These are phyloP conservation scores for Camelina sativa DNA, from an alignment of 345 rosid genomes.

Conservation along the genomic window DNA sequence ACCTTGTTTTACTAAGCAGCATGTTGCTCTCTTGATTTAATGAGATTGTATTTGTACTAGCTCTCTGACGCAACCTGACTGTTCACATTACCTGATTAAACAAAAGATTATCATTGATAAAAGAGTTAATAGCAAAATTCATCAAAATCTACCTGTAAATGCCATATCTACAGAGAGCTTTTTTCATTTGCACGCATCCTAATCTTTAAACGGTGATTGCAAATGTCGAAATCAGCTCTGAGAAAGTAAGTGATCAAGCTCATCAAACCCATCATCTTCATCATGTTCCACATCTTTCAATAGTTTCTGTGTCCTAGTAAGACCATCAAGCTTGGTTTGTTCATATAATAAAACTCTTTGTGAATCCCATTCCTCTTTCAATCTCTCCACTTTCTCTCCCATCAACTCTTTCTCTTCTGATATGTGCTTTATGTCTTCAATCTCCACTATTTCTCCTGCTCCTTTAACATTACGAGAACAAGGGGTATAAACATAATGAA, in stretches of 20 bases:
- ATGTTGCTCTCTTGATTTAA: constrained; percentile 1
- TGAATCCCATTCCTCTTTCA: constrained; percentile 60
- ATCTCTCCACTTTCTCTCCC: constrained; percentile 53
- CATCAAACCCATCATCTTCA: constrained; percentile 46
- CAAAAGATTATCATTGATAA: constrained; percentile 21
- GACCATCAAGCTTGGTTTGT: constrained; percentile 52
- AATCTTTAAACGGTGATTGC: constrained; percentile 2
- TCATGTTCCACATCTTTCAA: constrained; percentile 15
- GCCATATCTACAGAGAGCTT: not conserved
- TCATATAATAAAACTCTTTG: constrained; percentile 54
- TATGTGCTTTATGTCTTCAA: constrained; percentile 66
- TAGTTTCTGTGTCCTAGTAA: constrained; percentile 1
- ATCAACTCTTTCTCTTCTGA: constrained; percentile 51
- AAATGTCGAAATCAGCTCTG: constrained; percentile 23
- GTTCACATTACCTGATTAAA: not conserved
- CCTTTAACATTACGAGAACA: constrained; percentile 52
- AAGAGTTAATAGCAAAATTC: not conserved
- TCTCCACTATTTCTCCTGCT: constrained; percentile 54
- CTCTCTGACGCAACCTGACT: not conserved
- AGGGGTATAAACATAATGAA: not conserved
- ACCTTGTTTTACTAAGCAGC: not conserved
- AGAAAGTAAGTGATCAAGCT: constrained; percentile 51
- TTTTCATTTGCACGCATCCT: not conserved
- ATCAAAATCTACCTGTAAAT: not conserved
- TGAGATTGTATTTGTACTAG: constrained; percentile 9